Evolutionary conservation across 768 basidiomycete genomes (phyloP).

Genomic region (Amanita jacksonii): DNA sequence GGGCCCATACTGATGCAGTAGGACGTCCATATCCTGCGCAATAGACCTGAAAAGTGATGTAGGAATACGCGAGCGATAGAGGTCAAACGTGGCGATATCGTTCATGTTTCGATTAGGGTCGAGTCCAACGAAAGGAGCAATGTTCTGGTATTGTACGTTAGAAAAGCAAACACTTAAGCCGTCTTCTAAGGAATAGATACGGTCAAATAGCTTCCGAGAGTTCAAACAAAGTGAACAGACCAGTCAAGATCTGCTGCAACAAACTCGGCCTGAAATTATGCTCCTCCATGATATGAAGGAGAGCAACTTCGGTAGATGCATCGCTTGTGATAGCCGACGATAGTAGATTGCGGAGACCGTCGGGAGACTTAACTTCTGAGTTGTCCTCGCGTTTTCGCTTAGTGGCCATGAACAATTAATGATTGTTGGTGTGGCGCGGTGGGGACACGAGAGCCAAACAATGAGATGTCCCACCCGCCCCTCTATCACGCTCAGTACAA

Average conservation of each 20-base stretch:
- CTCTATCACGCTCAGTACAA: too few species aligned
- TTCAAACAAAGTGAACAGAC: background rate
- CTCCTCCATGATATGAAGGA: constrained; percentile 1
- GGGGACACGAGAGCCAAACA: too few species aligned
- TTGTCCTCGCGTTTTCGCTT: constrained; percentile 1
- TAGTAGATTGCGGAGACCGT: background rate
- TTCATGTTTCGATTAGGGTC: constrained; percentile 9
- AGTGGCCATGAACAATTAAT: background rate
- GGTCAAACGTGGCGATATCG: constrained; percentile 13
- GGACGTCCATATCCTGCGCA: constrained; percentile 15
- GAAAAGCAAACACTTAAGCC: background rate
- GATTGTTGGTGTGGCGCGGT: too few species aligned
- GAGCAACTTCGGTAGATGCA: background rate
- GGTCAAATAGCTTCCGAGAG: too few species aligned
- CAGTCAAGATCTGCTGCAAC: background rate
- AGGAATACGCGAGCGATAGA: constrained; percentile 17
- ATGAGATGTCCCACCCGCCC: too few species aligned
- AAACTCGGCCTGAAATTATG: background rate
- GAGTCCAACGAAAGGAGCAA: constrained; percentile 16
- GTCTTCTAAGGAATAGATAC: background rate
- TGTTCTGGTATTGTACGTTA: constrained; percentile 8
- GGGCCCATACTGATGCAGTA: constrained; percentile 15
- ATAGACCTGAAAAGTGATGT: constrained; percentile 16
- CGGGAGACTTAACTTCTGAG: background rate
- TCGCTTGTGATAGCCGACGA: background rate